Conservation (phyloP, 73 alveolate genomes). For the Tetrahymena malaccensis region DNA sequence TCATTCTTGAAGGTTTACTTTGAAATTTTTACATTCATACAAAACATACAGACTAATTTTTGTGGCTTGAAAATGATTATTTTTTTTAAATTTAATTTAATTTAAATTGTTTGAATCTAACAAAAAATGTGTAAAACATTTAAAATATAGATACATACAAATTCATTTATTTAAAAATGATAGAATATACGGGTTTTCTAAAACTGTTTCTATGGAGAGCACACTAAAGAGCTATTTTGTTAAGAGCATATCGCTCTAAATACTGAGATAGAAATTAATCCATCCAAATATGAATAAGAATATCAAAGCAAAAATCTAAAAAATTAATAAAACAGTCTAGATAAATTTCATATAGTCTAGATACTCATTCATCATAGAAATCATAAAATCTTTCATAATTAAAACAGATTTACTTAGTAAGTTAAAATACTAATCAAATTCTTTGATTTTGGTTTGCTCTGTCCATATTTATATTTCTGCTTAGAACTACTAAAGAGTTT, state of each 20-base stretch:
- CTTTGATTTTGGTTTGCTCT: neutral
- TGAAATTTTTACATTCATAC: too few species aligned
- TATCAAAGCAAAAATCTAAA: neutral
- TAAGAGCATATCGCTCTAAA: neutral
- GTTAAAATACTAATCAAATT: neutral
- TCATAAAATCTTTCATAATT: neutral
- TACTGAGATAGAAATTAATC: neutral
- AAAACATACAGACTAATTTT: too few species aligned
- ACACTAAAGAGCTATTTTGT: neutral
- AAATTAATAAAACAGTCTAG: neutral
- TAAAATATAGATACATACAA: neutral
- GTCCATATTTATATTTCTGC: neutral
- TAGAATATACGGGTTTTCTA: neutral
- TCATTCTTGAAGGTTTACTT: too few species aligned
- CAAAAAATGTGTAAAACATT: neutral
- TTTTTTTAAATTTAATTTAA: too few species aligned
- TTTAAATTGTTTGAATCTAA: too few species aligned
- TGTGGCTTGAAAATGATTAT: too few species aligned
- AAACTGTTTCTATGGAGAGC: neutral
- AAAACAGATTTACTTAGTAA: neutral
- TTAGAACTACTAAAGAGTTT: neutral
- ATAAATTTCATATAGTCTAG: neutral
- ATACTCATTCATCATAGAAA: neutral
- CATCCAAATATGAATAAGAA: neutral
- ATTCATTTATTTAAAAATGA: neutral